Percentiles rank a stretch among this genome's conserved stretches.
phyloP scores from a whole-genome alignment of 768 basidiomycete genomes.

The Russula brevipes region DNA sequence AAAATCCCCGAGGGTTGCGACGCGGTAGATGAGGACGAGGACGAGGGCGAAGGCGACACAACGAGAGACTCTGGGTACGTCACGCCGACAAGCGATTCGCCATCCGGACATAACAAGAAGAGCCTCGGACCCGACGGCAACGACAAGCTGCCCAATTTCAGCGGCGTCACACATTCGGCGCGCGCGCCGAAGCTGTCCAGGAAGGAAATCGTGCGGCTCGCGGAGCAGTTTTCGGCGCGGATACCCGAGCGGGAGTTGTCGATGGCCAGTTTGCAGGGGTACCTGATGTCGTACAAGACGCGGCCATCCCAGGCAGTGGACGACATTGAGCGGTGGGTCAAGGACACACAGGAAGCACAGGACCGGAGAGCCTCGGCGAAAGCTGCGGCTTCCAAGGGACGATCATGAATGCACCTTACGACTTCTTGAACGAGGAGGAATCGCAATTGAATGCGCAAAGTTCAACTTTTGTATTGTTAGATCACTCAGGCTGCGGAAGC shows the following conservation, averaged over 20 bases:
- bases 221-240: slow-evolving; percentile 47
- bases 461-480: too few species aligned
- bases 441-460: too few species aligned
- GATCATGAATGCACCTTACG: not conserved
- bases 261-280: slow-evolving; percentile 48
- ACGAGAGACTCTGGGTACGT: slow-evolving; percentile 25
- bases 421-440: too few species aligned
- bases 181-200: slow-evolving; percentile 39
- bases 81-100: slow-evolving; percentile 17
- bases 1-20: slow-evolving; percentile 27
- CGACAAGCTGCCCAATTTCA: slow-evolving; percentile 2
- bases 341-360: slow-evolving; percentile 36
- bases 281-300: slow-evolving; percentile 64
- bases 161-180: slow-evolving; percentile 12
- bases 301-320: slow-evolving; percentile 52
- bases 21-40: slow-evolving; percentile 27
- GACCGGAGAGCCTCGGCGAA: slow-evolving; percentile 25
- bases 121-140: too few species aligned
- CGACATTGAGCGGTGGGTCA: slow-evolving; percentile 45
- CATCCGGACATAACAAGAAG: not conserved
- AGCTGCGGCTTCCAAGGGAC: not conserved
- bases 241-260: slow-evolving; percentile 46
- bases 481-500: too few species aligned
- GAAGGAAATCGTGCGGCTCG: slow-evolving; percentile 42
- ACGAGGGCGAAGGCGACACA: slow-evolving; percentile 26